Percentiles rank a stretch among this genome's conserved stretches.
These are phyloP conservation scores for Talaromyces sp. DNA, from an alignment of 2,329 filamentous ascomycete species.

Conservation along the genomic window DNA sequence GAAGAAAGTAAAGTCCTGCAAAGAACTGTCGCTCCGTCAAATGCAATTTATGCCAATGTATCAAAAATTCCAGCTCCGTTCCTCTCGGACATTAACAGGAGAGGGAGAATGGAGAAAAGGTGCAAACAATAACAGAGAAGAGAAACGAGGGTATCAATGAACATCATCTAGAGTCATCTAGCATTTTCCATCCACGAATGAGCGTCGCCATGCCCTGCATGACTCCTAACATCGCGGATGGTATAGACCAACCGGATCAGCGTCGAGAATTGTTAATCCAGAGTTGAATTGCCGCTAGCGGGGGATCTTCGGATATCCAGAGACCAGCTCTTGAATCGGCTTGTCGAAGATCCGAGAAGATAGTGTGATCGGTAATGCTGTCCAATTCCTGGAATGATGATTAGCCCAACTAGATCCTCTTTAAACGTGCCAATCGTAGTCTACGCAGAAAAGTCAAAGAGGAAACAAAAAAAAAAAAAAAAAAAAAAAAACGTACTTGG, in stretches of 20 bases:
- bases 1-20: not conserved
- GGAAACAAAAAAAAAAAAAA: not conserved
- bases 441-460: not conserved
- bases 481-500: conserved; percentile 39
- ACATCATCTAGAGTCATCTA: conserved; percentile 7
- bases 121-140: not conserved
- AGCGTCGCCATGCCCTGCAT: not conserved
- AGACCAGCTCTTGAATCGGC: conserved; percentile 57
- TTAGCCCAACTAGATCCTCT: not conserved
- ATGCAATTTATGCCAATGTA: conserved; percentile 13
- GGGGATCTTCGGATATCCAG: conserved; percentile 61
- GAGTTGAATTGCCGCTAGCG: conserved; percentile 49
- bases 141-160: conserved; percentile 16
- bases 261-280: conserved; percentile 43
- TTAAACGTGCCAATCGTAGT: not conserved
- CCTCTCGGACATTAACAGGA: not conserved
- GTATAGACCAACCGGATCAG: conserved; percentile 5
- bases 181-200: not conserved
- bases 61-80: not conserved
- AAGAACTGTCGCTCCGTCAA: conserved; percentile 8
- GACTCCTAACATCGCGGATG: not conserved
- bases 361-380: conserved; percentile 55
- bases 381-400: conserved; percentile 50
- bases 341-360: conserved; percentile 54
- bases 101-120: not conserved